Evolutionary conservation across 257 asterid genomes (phyloP).

Genomic region (Nicotiana tabacum): DNA sequence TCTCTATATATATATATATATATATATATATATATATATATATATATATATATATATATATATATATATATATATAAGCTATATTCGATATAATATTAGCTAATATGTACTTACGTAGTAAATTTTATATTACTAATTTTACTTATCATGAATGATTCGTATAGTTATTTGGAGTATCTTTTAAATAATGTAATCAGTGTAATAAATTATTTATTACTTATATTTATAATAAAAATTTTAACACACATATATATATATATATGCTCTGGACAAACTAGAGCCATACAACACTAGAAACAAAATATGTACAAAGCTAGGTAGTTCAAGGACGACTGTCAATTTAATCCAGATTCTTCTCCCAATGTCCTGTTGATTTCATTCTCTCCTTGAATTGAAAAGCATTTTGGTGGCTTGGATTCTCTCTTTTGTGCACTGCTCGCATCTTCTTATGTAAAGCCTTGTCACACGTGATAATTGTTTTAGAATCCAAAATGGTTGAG

Average conservation of each 20-base stretch:
- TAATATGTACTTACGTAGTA: too few relatives aligned
- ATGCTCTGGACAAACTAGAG: neutral
- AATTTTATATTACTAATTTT: neutral
- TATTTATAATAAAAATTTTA: neutral
- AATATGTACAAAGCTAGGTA: neutral
- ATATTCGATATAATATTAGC: too few relatives aligned
- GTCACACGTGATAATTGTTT: neutral
- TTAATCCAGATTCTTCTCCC: slow-evolving; percentile 18
- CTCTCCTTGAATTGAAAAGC: slow-evolving; percentile 12
- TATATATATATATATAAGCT: too few relatives aligned
- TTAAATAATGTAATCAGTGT: neutral
- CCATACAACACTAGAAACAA: slow-evolving; percentile 1
- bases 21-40: neutral
- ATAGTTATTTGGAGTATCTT: neutral
- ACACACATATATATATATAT: neutral
- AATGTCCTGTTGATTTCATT: slow-evolving; percentile 1
- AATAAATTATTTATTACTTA: too few relatives aligned
- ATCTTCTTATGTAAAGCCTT: neutral
- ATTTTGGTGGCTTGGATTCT: slow-evolving; percentile 26
- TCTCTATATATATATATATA: too few relatives aligned
- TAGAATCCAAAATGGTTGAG: neutral
- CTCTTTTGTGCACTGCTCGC: neutral
- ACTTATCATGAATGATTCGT: neutral
- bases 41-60: neutral
- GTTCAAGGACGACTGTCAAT: slow-evolving; percentile 17